A percentile compares a stretch with the other conserved stretches of the same genome.
Conservation (phyloP, 192 early-diverging fungal genomes). For the Coemansia reversa region DNA sequence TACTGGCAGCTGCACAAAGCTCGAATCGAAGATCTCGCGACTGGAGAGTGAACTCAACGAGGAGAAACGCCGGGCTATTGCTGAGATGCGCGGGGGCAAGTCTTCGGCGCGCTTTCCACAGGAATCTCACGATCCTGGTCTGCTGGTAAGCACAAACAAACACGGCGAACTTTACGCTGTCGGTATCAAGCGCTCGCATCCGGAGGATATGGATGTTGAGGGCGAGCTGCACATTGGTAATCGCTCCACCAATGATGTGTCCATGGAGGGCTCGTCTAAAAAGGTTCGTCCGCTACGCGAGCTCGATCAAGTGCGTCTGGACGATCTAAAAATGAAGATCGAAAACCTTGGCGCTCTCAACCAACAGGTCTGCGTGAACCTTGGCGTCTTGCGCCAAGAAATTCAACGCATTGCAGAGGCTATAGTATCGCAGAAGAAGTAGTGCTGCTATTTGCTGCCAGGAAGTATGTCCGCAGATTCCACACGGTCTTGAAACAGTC, state of each 20-base stretch:
- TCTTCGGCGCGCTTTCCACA: not conserved
- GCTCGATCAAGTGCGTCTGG: conserved; percentile 46
- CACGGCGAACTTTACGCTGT: not conserved
- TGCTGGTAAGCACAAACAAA: not conserved
- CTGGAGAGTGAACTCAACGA: conserved; percentile 35
- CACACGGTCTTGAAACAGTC: not conserved
- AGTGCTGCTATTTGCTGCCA: not conserved
- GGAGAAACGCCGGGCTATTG: conserved; percentile 39
- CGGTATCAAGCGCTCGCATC: conserved; percentile 20
- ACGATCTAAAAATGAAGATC: conserved; percentile 37
- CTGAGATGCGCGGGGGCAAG: conserved; percentile 2
- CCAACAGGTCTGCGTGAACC: conserved; percentile 45
- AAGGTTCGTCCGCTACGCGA: conserved; percentile 34
- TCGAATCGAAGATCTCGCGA: conserved; percentile 36
- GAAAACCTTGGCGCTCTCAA: conserved; percentile 45
- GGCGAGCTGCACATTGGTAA: conserved; percentile 16
- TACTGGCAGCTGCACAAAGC: conserved; percentile 26
- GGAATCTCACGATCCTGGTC: not conserved
- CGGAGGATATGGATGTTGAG: conserved; percentile 8
- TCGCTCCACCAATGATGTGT: not conserved
- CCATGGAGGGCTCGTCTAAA: conserved; percentile 3
- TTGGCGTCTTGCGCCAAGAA: conserved; percentile 41
- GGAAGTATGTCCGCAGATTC: not conserved
- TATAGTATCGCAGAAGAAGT: conserved; percentile 23
- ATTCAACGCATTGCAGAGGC: conserved; percentile 40